phyloP scores from a whole-genome alignment of 345 rosid genomes.

The Eucalyptus curtisii region DNA sequence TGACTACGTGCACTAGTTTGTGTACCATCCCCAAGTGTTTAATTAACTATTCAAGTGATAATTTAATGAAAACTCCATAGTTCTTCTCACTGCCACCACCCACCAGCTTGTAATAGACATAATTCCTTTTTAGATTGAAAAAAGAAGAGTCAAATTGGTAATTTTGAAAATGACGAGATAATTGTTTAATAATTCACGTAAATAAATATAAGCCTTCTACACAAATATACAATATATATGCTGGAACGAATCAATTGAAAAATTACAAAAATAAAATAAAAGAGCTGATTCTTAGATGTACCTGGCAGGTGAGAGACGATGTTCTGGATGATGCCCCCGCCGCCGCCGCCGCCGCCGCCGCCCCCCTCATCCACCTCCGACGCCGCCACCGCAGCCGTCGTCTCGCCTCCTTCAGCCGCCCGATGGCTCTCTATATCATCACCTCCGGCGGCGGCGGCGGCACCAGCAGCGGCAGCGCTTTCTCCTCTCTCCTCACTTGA shows the following conservation, averaged over 20 bases:
- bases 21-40: too few species aligned
- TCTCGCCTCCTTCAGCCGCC: neutral
- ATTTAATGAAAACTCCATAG: neutral
- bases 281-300: neutral
- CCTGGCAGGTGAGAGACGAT: constrained; percentile 63
- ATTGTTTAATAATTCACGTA: too few species aligned
- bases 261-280: neutral
- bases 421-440: neutral
- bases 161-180: neutral
- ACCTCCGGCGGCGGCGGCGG: neutral
- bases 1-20: too few species aligned
- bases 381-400: too few species aligned
- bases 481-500: neutral
- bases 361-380: neutral
- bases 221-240: neutral
- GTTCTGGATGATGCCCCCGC: constrained; percentile 27
- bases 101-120: neutral
- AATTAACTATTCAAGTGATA: too few species aligned
- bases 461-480: neutral
- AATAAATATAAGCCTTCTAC: neutral
- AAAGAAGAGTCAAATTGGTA: neutral
- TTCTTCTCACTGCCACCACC: neutral
- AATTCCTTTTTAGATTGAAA: too few species aligned
- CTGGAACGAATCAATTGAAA: neutral
- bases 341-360: constrained; percentile 6